Percentiles rank a stretch among this genome's conserved stretches.
These are phyloP conservation scores for Dimargaris verticillata DNA, from an alignment of 192 early-diverging fungal genomes.

Conservation along the genomic window DNA sequence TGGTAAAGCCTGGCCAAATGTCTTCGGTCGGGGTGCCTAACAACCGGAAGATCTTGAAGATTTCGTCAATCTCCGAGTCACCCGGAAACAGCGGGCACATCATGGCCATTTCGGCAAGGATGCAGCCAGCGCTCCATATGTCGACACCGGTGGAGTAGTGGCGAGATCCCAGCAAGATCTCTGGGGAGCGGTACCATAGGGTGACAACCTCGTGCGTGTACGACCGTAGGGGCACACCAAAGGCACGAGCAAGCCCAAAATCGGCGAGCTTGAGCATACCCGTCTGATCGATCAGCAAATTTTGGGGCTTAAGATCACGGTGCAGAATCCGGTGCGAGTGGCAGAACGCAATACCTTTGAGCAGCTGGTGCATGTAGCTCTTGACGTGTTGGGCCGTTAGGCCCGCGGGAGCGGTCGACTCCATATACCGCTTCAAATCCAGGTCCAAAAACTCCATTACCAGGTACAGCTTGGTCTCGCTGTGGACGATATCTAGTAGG, in stretches of 20 bases:
- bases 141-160: slow-evolving; percentile 88
- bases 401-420: slow-evolving; percentile 29
- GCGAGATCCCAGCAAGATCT: slow-evolving; percentile 80
- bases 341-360: slow-evolving; percentile 76
- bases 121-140: slow-evolving; percentile 96
- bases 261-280: slow-evolving; percentile 87
- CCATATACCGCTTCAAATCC: slow-evolving; percentile 78
- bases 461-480: slow-evolving; percentile 73
- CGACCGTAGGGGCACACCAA: slow-evolving; percentile 76
- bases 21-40: slow-evolving; percentile 68
- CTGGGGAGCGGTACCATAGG: slow-evolving; percentile 89
- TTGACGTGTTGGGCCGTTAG: slow-evolving; percentile 43
- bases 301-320: slow-evolving; percentile 97
- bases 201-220: slow-evolving; percentile 96
- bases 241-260: slow-evolving; percentile 87
- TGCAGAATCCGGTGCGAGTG: slow-evolving; percentile 88
- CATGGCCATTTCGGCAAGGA: slow-evolving; percentile 86
- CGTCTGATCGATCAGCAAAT: slow-evolving; percentile 77
- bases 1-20: slow-evolving; percentile 59
- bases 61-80: slow-evolving; percentile 78
- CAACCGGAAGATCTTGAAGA: slow-evolving; percentile 78
- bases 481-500: slow-evolving; percentile 75
- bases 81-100: slow-evolving; percentile 76
- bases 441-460: slow-evolving; percentile 95
- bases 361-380: slow-evolving; percentile 85